Conservation (phyloP, 2,329 filamentous ascomycete genomes). For the Calonectria hawksworthii region DNA sequence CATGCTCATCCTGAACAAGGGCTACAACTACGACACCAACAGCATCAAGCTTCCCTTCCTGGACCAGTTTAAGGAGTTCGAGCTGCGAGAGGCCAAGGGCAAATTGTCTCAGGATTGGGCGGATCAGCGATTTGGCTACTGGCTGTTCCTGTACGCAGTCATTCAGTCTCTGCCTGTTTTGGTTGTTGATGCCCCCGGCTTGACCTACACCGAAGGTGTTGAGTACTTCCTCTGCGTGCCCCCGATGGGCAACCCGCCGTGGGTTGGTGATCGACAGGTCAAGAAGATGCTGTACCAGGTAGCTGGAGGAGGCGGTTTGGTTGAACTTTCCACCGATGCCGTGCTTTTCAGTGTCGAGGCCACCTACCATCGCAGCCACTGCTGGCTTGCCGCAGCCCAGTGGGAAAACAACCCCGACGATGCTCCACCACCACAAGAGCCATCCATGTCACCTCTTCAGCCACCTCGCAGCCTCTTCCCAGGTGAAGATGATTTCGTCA, state of each 20-base stretch:
- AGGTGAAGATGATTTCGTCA: conserved; percentile 45
- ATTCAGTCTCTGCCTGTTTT: conserved; percentile 84
- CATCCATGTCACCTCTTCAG: conserved; percentile 54
- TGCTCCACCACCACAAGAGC: conserved; percentile 46
- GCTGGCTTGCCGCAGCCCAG: conserved; percentile 66
- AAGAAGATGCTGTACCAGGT: conserved; percentile 82
- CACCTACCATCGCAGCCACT: conserved; percentile 71
- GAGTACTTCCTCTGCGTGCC: conserved; percentile 88
- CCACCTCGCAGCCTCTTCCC: conserved; percentile 55
- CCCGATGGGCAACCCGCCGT: conserved; percentile 79
- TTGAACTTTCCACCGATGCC: conserved; percentile 72
- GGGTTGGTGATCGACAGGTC: conserved; percentile 76
- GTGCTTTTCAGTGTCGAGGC: conserved; percentile 74
- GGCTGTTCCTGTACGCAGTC: conserved; percentile 85
- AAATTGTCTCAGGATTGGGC: conserved; percentile 76
- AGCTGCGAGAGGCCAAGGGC: conserved; percentile 75
- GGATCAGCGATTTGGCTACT: conserved; percentile 81
- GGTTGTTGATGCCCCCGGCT: conserved; percentile 79
- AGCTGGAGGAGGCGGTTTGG: conserved; percentile 71
- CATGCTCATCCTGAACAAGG: conserved; percentile 80
- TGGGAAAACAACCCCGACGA: conserved; percentile 59
- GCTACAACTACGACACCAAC: conserved; percentile 83
- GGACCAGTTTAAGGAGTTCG: conserved; percentile 78
- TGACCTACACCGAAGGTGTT: conserved; percentile 78
- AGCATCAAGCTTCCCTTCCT: conserved; percentile 73